Percentiles rank a stretch among this genome's conserved stretches.
phyloP scores from a whole-genome alignment of 23 red algal genomes.

The Chondrus crispus region DNA sequence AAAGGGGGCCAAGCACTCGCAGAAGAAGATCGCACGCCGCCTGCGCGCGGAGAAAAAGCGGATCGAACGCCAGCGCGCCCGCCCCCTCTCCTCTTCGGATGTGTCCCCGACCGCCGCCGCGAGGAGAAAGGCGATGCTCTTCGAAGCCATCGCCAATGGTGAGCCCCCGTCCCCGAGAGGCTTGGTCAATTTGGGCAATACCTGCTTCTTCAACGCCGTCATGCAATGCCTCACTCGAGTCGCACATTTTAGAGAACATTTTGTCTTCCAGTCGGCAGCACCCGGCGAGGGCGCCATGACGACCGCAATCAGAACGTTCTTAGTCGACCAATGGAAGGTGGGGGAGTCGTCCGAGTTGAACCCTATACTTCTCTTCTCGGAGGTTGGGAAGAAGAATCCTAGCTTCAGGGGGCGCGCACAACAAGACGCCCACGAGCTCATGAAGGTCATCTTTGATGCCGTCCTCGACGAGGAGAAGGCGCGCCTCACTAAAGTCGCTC shows the following conservation, averaged over 20 bases:
- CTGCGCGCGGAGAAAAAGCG: conserved; percentile 41
- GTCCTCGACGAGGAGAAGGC: conserved; percentile 78
- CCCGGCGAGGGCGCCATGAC: conserved; percentile 65
- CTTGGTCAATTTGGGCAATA: conserved; percentile 92
- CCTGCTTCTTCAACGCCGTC: conserved; percentile 95
- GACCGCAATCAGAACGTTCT: conserved; percentile 47
- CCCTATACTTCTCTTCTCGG: conserved; percentile 53
- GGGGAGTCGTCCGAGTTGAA: conserved; percentile 10
- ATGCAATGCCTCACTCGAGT: conserved; percentile 78
- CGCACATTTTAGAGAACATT: conserved; percentile 37
- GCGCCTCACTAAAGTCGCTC: conserved; percentile 18
- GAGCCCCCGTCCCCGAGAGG: conserved; percentile 56
- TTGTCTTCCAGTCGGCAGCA: conserved; percentile 22
- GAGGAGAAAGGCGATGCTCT: not conserved
- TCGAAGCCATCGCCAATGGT: conserved; percentile 19
- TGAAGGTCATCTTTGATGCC: conserved; percentile 65
- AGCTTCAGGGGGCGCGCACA: conserved; percentile 70
- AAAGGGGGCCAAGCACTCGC: not conserved
- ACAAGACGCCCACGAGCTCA: conserved; percentile 85
- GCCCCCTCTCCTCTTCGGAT: not conserved
- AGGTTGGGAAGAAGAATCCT: conserved; percentile 65
- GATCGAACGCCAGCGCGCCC: not conserved
- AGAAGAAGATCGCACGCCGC: conserved; percentile 23
- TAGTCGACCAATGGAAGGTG: conserved; percentile 44
- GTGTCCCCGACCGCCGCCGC: conserved; percentile 2